Evolutionary conservation across 2,329 filamentous ascomycete species (phyloP).

Genomic region (Chrysoporthe cubensis): DNA sequence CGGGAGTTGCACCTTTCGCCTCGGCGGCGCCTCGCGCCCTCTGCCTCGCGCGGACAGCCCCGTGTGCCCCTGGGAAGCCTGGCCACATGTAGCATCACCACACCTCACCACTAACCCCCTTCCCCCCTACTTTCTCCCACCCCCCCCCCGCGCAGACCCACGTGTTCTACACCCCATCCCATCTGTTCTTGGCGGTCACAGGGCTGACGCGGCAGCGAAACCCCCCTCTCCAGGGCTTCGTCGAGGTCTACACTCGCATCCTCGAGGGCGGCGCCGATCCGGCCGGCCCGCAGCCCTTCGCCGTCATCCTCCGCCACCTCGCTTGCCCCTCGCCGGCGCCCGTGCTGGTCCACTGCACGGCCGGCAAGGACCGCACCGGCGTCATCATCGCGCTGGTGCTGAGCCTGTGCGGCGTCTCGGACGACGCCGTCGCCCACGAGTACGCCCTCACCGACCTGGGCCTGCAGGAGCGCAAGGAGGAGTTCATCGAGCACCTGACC

Average conservation of each 20-base stretch:
- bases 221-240: constrained; percentile 54
- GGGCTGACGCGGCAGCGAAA: background rate
- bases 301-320: constrained; percentile 59
- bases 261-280: constrained; percentile 52
- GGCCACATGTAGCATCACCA: background rate
- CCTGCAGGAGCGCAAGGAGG: constrained; percentile 55
- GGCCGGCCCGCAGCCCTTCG: constrained; percentile 57
- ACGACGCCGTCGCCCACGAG: constrained; percentile 65
- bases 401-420: constrained; percentile 63
- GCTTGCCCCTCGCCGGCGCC: constrained; percentile 46
- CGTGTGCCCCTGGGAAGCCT: background rate
- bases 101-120: background rate
- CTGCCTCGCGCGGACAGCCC: too few species aligned
- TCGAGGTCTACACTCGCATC: constrained; percentile 66
- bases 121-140: too few species aligned
- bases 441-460: constrained; percentile 70
- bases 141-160: too few species aligned
- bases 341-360: constrained; percentile 73
- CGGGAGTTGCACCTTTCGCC: constrained; percentile 6
- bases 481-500: constrained; percentile 55
- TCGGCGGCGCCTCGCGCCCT: background rate
- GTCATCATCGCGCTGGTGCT: constrained; percentile 70
- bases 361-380: constrained; percentile 78
- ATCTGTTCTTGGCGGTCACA: too few species aligned
- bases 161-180: too few species aligned